phyloP scores from a whole-genome alignment of 352 stramenopile genomes.

The Thraustochytrium sp. region DNA sequence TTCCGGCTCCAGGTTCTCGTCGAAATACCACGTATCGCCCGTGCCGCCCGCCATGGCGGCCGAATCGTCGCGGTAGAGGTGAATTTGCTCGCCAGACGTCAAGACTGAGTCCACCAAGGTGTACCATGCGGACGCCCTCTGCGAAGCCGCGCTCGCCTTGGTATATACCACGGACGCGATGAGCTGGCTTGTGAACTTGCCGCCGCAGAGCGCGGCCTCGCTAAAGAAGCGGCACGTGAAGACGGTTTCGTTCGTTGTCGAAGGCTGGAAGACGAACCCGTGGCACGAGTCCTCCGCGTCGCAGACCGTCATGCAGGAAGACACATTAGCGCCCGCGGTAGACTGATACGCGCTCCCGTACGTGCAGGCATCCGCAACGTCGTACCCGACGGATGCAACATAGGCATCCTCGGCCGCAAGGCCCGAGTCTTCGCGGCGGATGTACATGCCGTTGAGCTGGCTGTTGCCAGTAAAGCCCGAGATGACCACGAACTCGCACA shows the following conservation, averaged over 20 bases:
- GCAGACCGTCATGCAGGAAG: background rate
- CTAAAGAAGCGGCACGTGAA: background rate
- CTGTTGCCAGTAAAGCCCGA: background rate
- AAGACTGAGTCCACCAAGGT: constrained; percentile 29
- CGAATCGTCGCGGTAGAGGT: constrained; percentile 39
- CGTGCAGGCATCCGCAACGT: background rate
- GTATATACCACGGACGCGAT: background rate
- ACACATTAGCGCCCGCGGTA: background rate
- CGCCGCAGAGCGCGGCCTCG: background rate
- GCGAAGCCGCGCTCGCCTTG: background rate
- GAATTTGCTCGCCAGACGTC: background rate
- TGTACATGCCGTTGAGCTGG: background rate
- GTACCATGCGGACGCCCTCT: background rate
- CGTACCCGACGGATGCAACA: constrained; percentile 5
- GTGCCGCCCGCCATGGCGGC: background rate
- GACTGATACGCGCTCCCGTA: background rate
- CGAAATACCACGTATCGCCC: constrained; percentile 43
- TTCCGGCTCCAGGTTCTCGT: constrained; percentile 29
- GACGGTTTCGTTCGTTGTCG: background rate
- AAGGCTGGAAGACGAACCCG: background rate
- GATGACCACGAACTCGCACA: constrained; percentile 8
- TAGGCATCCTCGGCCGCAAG: background rate
- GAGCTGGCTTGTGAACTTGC: background rate
- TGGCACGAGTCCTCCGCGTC: background rate
- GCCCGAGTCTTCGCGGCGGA: background rate